Evolutionary conservation across 768 basidiomycete species (phyloP), one percentile per base, ranked within the genome.

Genomic region (Pleurotus cornucopiae): DNA sequence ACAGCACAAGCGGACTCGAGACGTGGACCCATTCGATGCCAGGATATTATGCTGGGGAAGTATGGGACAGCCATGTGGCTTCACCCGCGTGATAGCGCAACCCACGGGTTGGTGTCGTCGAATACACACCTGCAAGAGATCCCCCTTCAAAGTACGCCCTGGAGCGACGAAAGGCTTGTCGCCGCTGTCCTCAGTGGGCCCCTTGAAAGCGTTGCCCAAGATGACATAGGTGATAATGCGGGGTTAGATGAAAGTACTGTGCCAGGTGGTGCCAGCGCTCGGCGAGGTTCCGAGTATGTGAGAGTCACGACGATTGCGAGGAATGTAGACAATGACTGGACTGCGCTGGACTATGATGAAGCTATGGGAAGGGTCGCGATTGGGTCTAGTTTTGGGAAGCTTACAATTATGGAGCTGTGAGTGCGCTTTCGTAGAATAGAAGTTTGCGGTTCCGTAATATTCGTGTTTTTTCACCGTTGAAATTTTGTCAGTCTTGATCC

Each of bases 31-130:
- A 71, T 86, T 11, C 76, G 78, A 34, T 86, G 83, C 60, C 73
- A 75, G 11, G 71, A 76, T 57, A 74, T 88, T 56, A 66, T 76
- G 14, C 71, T 87, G 26, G 85, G 85, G 1, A 64, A 69, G 6
- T 68, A 76, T 58, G 83, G 84, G 5, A 85, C 84, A 0, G 84
- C 84, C 2, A 70, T 80, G 6, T 88, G 85, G 84, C 74, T 86
- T 20, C 78, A 79, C 55, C 86, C 86, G 21, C 75, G 67, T 56
- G 77, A 77, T 60, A 74, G 71, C 57, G 71, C 74, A 6, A 62
- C 62, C 3, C 71, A 61, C 1, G 79, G 78, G 25, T 68, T 76
- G 57, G 59, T 77, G 60, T 63, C 57, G 58, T 44, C 23, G 37
- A 25, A 25, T 20, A 11, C 58, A 58, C 30, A 54, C 58, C 62